Evolutionary conservation across 2,329 filamentous ascomycete genomes (phyloP), one percentile per base, ranked within the genome.

Genomic region (Plenodomus tracheiphilus): DNA sequence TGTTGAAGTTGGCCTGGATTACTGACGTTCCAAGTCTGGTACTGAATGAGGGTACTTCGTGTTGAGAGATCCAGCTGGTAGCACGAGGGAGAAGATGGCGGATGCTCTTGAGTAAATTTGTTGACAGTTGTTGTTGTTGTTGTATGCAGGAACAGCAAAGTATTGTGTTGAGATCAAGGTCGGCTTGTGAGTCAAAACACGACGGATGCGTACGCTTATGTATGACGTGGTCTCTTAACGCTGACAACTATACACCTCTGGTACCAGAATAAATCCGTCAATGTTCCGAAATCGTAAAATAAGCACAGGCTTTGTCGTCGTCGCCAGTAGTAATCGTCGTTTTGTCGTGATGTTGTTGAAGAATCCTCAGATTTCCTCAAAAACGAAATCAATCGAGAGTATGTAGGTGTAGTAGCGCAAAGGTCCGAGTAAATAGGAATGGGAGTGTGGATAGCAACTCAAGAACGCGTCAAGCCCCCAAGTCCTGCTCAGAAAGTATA

Each of bases 321-420:
- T n/a, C n/a, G n/a, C n/a, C n/a, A n/a, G n/a, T 25, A 25, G 22
- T 5, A 25, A 25, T 25, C 22, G 28, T 32, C 13, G 8, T 32
- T 11, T 32, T 4, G 9, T 32, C 28, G 28, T 32, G 28, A 15
- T 32, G 22, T 25, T 25, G 22, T 25, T 10, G 10, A 25, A 4
- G 15, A 32, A 15, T 32, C 6, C 51, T 51, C 43, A 41, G n/a
- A n/a, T n/a, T n/a, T n/a, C n/a, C n/a, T n/a, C n/a, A n/a, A n/a
- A n/a, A 44, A 41, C 39, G 39, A 41, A 32, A 32, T 46, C 39
- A 43, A 47, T 40, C 22, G 35, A 36, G 37, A 35, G 46, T 36
- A 40, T 34, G 20, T 28, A n/a, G 42, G 18, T 11, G 28, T 32
- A 25, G 22, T 25, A 25, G 22, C 10, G 22, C 10, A 10, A 6